Evolutionary conservation across 768 basidiomycete genomes (phyloP), one percentile per base, ranked within the genome.

Genomic region (Mycena albidolilacea): DNA sequence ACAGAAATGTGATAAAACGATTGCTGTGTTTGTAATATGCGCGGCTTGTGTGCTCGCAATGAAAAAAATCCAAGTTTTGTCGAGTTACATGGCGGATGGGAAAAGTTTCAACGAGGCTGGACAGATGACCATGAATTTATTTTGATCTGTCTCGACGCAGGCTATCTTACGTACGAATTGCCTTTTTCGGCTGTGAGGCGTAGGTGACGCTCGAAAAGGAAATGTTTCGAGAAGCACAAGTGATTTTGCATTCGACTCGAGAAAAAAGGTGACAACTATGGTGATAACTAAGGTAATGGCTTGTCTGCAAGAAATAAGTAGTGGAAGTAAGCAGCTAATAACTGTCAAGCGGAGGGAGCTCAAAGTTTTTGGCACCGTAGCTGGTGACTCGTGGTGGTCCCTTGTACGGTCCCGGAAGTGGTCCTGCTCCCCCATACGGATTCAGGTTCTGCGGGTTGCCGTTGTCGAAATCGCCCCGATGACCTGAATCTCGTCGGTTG

Each of bases 371-470:
- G 48, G 30, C 39, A 38, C 66, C 70, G 44, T 65, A 70, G 63
- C 69, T 69, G 58, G 73, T 74, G 23, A 30, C 19, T 69, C 69
- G 44, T 48, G 67, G 68, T 8, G 67, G 70, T 44, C 69, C 72
- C 0, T 39, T 4, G 64, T 71, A 75, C 7, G 67, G 46, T 23
- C 37, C 15, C 58, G 71, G 71, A 38, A 73, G 35, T 5, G 72
- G 67, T 7, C 67, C 71, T 23, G 66, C 35, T 3, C 66, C 61
- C 11, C 71, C 66, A 35, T 68, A 64, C 46, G 59, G 58, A 43
- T 60, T 69, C 46, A 61, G 8, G 6, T 11, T 43, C 11, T 6
- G 39, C 3, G 23, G 30, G 39, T 1, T 35, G 23, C 35, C 5
- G 38, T 37, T 52, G 59, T 61, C 59, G 39, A 41, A 43, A 41